phyloP scores from a whole-genome alignment of 2,329 filamentous ascomycete genomes.

The Calonectria naviculata region DNA sequence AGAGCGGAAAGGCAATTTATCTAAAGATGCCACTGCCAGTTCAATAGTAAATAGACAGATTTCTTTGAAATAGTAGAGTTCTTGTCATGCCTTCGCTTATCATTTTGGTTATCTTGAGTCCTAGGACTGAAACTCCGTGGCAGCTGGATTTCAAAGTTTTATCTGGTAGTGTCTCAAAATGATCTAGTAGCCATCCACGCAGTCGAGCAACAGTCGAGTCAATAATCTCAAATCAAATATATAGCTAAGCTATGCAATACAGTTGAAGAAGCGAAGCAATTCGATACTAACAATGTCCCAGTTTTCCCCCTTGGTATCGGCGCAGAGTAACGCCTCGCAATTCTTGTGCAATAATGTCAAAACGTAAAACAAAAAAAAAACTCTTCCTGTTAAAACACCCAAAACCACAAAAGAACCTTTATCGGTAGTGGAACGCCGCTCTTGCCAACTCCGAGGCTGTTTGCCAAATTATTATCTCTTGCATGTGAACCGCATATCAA shows the following conservation, averaged over 20 bases:
- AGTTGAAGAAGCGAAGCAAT: constrained; percentile 17
- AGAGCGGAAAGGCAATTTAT: no score
- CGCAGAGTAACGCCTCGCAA: constrained; percentile 26
- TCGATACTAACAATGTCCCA: constrained; percentile 10
- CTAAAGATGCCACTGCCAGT: no score
- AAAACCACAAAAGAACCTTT: constrained; percentile 28
- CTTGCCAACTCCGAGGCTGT: constrained; percentile 35
- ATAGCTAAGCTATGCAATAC: constrained; percentile 25
- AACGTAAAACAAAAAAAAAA: no score
- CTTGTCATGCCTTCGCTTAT: no score
- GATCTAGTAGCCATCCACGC: background rate
- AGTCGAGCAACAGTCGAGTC: background rate
- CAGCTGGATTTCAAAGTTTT: no score
- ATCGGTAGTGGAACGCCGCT: constrained; percentile 30
- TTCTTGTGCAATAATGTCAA: constrained; percentile 11
- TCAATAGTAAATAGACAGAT: no score
- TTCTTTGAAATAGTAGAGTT: no score
- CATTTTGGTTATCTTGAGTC: no score
- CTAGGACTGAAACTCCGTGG: no score
- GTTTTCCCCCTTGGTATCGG: constrained; percentile 8
- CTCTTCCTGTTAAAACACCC: constrained; percentile 30
- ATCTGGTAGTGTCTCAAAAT: no score
- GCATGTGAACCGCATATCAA: background rate
- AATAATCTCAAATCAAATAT: constrained; percentile 21
- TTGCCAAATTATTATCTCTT: constrained; percentile 4